Percentiles rank a stretch among this genome's conserved stretches.
Evolutionary conservation across 768 basidiomycete species (phyloP).

Genomic region (Mycena latifolia): DNA sequence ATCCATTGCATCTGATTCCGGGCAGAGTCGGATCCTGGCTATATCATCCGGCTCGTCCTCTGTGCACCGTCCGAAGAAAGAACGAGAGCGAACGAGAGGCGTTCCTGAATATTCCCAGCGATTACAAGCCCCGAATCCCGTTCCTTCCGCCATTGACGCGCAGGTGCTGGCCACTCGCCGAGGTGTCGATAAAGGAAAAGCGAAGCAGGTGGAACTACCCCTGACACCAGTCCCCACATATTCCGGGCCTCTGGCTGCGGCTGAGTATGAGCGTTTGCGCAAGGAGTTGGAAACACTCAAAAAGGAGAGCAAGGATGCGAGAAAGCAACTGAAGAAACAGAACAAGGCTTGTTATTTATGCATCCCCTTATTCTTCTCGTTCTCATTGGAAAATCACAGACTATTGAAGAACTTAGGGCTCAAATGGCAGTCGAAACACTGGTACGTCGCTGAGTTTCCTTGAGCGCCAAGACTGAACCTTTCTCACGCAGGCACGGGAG

Average conservation of each 20-base stretch:
- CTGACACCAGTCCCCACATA: constrained; percentile 16
- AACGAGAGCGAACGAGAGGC: constrained; percentile 19
- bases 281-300: constrained; percentile 70
- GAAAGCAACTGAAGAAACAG: constrained; percentile 67
- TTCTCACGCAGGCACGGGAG: constrained; percentile 51
- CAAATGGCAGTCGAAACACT: constrained; percentile 53
- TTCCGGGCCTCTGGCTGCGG: constrained; percentile 53
- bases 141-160: background rate
- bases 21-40: constrained; percentile 8
- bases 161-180: background rate
- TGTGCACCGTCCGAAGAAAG: constrained; percentile 21
- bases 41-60: constrained; percentile 14
- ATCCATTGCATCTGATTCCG: constrained; percentile 3
- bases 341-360: constrained; percentile 57
- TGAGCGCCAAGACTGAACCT: background rate
- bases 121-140: background rate
- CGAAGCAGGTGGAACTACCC: constrained; percentile 12
- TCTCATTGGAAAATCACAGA: constrained; percentile 47
- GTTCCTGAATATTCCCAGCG: constrained; percentile 4
- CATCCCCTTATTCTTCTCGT: background rate
- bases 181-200: constrained; percentile 26
- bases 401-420: constrained; percentile 64
- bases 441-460: constrained; percentile 44
- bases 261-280: constrained; percentile 67
- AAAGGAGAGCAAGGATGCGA: constrained; percentile 59